Percentiles rank a stretch among this genome's conserved stretches.
Conservation (phyloP, 441 rosid genomes). For the Erysimum cheiri region DNA sequence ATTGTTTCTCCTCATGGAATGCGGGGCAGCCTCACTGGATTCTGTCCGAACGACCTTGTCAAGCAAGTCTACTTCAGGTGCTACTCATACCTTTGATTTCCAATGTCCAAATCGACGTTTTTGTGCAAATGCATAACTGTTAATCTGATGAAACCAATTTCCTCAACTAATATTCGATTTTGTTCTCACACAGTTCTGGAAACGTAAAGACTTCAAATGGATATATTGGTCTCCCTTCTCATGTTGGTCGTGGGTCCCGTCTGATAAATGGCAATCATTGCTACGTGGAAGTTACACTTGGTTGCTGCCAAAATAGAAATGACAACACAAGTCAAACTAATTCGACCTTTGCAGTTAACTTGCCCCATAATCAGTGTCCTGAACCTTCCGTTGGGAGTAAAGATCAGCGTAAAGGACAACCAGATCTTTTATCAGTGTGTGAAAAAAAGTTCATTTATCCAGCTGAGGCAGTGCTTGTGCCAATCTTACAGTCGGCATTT, state of each 20-base stretch:
- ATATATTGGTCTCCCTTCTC: conserved; percentile 71
- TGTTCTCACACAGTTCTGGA: conserved; percentile 61
- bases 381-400: conserved; percentile 69
- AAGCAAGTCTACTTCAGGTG: conserved; percentile 94
- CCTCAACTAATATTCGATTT: conserved; percentile 36
- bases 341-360: conserved; percentile 53
- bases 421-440: conserved; percentile 50
- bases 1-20: conserved; percentile 98
- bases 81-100: conserved; percentile 31
- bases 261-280: conserved; percentile 72
- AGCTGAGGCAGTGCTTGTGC: conserved; percentile 93
- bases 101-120: conserved; percentile 1
- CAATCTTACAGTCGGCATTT: conserved; percentile 83
- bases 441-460: conserved; percentile 92
- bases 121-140: conserved; percentile 16
- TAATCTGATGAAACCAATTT: conserved; percentile 23
- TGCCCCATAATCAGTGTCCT: conserved; percentile 64
- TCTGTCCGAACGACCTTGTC: conserved; percentile 93
- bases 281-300: conserved; percentile 88
- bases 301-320: conserved; percentile 65
- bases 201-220: conserved; percentile 67
- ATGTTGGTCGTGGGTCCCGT: conserved; percentile 72
- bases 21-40: conserved; percentile 93
- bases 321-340: conserved; percentile 56
- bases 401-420: conserved; percentile 63